These are phyloP conservation scores for Aphanomyces cochlioides DNA, from an alignment of 352 stramenopile species.

Conservation along the genomic window DNA sequence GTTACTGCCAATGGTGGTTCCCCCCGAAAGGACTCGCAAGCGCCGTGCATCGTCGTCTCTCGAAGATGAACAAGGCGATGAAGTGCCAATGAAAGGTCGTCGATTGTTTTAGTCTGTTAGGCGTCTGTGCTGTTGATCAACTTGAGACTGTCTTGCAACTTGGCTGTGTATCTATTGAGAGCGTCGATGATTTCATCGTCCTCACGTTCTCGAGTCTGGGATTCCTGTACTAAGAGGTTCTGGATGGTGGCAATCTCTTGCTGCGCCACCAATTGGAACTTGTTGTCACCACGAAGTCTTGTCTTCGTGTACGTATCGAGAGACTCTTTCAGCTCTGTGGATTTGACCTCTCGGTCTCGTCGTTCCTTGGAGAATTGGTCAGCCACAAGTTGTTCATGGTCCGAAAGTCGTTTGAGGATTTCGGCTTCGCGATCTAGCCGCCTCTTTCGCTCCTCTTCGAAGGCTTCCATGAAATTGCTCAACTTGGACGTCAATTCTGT, in stretches of 20 bases:
- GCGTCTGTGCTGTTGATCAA: constrained; percentile 85
- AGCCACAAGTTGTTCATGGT: constrained; percentile 64
- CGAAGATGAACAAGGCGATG: constrained; percentile 21
- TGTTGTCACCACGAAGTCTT: constrained; percentile 66
- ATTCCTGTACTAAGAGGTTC: constrained; percentile 65
- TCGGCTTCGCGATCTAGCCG: constrained; percentile 79
- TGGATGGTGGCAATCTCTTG: constrained; percentile 74
- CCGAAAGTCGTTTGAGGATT: constrained; percentile 88
- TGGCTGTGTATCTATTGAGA: constrained; percentile 90
- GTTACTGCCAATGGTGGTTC: constrained; percentile 24
- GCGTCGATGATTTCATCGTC: constrained; percentile 93
- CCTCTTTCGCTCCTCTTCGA: constrained; percentile 81
- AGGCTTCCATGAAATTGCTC: constrained; percentile 82
- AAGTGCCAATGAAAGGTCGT: constrained; percentile 25
- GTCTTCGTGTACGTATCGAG: constrained; percentile 68
- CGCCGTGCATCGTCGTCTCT: constrained; percentile 20
- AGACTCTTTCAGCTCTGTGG: constrained; percentile 62
- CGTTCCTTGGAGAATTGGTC: constrained; percentile 30
- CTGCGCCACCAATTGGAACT: constrained; percentile 66
- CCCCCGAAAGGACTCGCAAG: constrained; percentile 22
- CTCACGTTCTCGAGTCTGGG: constrained; percentile 79
- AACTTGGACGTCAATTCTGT: constrained; percentile 88
- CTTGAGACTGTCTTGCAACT: constrained; percentile 91
- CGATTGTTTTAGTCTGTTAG: constrained; percentile 34
- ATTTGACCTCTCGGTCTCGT: constrained; percentile 61